phyloP scores from a whole-genome alignment of 139 green algal species.

The Chlorella ohadii region DNA sequence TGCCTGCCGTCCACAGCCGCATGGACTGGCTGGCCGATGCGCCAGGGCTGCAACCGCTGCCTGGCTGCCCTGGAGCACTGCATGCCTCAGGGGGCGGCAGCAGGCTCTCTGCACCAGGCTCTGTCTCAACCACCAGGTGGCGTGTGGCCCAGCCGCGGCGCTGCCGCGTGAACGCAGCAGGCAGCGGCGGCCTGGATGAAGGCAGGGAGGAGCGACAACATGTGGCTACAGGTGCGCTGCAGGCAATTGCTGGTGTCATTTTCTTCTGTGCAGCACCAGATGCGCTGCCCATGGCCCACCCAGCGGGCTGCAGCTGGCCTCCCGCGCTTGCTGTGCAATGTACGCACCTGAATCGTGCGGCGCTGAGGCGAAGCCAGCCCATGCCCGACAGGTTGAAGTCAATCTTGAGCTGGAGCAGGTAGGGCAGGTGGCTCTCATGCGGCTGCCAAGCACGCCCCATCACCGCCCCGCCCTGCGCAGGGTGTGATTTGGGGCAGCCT shows the following conservation, averaged over 20 bases:
- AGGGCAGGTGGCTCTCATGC: conserved; percentile 94
- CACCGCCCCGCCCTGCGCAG: conserved; percentile 76
- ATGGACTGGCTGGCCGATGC: conserved; percentile 16
- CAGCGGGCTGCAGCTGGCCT: too few species aligned
- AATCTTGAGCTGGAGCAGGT: conserved; percentile 95
- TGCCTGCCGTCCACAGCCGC: conserved; percentile 40
- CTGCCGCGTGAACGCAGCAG: conserved; percentile 1
- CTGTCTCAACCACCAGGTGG: conserved; percentile 16
- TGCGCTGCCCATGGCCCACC: too few species aligned
- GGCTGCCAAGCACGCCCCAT: conserved; percentile 82
- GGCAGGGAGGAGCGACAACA: too few species aligned
- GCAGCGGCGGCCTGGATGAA: conserved; percentile 31
- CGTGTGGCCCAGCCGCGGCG: conserved; percentile 39
- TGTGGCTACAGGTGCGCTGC: too few species aligned
- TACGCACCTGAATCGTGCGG: conserved; percentile 49
- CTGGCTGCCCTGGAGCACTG: not conserved
- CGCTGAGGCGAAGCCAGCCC: conserved; percentile 70
- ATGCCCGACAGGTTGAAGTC: conserved; percentile 96
- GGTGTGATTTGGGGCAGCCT: too few species aligned
- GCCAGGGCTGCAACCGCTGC: conserved; percentile 5
- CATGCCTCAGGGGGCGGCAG: not conserved
- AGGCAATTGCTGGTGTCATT: too few species aligned
- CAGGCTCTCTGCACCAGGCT: conserved; percentile 6
- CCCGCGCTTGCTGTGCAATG: too few species aligned
- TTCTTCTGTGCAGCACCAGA: too few species aligned